A percentile compares a stretch with the other conserved stretches of the same genome.
These are phyloP conservation scores for Melanopsichium pennsylvanicum DNA, from an alignment of 1,284 basidiomycete species.

Conservation along the genomic window DNA sequence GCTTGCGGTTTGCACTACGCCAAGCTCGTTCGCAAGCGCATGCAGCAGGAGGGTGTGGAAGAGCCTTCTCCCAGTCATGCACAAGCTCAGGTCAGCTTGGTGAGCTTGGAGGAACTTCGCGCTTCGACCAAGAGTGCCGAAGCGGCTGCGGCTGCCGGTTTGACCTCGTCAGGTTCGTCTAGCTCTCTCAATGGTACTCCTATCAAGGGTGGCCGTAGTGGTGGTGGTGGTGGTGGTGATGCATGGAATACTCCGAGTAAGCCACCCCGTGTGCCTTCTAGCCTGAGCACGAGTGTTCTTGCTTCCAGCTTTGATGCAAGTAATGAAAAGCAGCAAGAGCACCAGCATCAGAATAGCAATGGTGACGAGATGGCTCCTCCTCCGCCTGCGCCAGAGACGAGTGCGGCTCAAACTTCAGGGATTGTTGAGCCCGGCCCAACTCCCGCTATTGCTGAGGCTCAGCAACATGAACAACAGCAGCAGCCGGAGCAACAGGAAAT, in stretches of 20 bases:
- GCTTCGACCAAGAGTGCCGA: conserved; percentile 49
- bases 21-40: conserved; percentile 54
- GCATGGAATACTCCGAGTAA: conserved; percentile 37
- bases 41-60: conserved; percentile 43
- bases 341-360: not conserved
- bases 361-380: conserved; percentile 3
- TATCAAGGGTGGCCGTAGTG: conserved; percentile 12
- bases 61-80: conserved; percentile 26
- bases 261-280: conserved; percentile 24
- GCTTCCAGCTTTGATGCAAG: conserved; percentile 7
- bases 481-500: not conserved
- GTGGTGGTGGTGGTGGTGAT: too few relatives aligned
- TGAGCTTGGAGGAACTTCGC: conserved; percentile 56
- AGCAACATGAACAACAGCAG: too few relatives aligned
- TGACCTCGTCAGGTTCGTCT: conserved; percentile 18
- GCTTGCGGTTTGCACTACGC: conserved; percentile 60
- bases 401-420: conserved; percentile 2
- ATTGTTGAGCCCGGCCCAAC: conserved; percentile 27
- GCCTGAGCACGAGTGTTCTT: conserved; percentile 16
- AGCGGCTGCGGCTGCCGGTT: conserved; percentile 23
- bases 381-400: conserved; percentile 2
- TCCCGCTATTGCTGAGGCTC: too few relatives aligned
- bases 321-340: too few relatives aligned
- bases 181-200: conserved; percentile 36
- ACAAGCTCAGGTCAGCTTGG: conserved; percentile 35